Percentiles rank a stretch among this genome's conserved stretches.
phyloP scores from a whole-genome alignment of 2,329 filamentous ascomycete genomes.

The Exophiala lecanii-corni region DNA sequence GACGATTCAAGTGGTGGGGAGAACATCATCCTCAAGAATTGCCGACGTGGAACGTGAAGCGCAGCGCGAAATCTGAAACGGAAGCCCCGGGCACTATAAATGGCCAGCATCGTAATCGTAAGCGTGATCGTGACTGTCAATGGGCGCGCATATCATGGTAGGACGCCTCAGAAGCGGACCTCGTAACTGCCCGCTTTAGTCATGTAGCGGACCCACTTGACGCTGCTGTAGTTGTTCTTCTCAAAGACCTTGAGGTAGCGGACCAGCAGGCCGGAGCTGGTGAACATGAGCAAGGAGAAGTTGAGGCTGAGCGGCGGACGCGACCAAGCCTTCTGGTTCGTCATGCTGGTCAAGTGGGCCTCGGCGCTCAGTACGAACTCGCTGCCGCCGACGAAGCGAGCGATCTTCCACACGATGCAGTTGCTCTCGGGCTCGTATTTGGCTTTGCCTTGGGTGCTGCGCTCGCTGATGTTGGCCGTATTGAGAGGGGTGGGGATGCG shows the following conservation, averaged over 20 bases:
- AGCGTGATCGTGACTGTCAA: too few species aligned
- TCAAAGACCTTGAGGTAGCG: conserved; percentile 98
- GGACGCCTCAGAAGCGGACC: conserved; percentile 60
- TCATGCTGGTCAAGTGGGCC: conserved; percentile 91
- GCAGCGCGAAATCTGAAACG: too few species aligned
- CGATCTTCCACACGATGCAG: conserved; percentile 98
- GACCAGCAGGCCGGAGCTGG: conserved; percentile 84
- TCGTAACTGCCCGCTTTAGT: conserved; percentile 96
- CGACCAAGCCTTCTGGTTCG: conserved; percentile 95
- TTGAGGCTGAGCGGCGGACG: conserved; percentile 85
- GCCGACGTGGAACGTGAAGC: too few species aligned
- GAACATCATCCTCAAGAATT: too few species aligned
- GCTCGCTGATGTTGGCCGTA: conserved; percentile 87
- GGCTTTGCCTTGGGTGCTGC: conserved; percentile 91
- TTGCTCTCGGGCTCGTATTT: conserved; percentile 99
- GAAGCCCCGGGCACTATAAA: too few species aligned
- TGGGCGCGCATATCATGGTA: too few species aligned
- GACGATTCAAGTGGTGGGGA: too few species aligned
- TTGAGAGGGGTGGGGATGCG: conserved; percentile 94
- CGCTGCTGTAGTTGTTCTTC: conserved; percentile 97
- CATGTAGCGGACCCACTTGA: conserved; percentile 99
- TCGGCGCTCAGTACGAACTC: conserved; percentile 94
- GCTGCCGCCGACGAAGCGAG: conserved; percentile 95
- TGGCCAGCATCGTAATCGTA: too few species aligned
- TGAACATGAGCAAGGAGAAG: conserved; percentile 97